phyloP scores from a whole-genome alignment of 495 filamentous ascomycete species.

The Penicillium ochrochloron region DNA sequence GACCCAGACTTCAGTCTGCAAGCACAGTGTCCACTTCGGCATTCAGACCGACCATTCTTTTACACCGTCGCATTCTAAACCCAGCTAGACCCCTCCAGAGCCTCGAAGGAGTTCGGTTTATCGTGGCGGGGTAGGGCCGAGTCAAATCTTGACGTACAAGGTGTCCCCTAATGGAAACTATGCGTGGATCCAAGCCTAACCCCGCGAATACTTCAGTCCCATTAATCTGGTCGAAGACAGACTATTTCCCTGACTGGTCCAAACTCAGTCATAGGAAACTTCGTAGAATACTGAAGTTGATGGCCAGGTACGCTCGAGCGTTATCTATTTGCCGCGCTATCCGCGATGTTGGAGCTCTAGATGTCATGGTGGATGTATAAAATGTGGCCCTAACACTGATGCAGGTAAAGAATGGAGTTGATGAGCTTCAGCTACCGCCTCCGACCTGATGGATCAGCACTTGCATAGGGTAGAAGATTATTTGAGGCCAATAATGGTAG shows the following conservation, averaged over 20 bases:
- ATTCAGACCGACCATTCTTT: background rate
- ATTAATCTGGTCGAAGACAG: background rate
- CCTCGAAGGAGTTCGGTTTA: background rate
- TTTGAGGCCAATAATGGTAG: background rate
- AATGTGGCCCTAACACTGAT: constrained; percentile 2
- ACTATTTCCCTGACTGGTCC: background rate
- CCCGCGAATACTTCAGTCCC: background rate
- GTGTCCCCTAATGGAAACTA: background rate
- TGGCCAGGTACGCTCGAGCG: background rate
- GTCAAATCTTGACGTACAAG: background rate
- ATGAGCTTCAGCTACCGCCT: background rate
- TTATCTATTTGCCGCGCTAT: constrained; percentile 15
- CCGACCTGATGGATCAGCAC: background rate
- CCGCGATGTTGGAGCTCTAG: background rate
- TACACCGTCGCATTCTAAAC: background rate
- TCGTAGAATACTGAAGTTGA: background rate
- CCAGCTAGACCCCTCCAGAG: background rate
- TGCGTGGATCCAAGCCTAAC: background rate
- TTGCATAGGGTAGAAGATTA: background rate
- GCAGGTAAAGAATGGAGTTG: constrained; percentile 4
- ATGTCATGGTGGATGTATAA: constrained; percentile 9
- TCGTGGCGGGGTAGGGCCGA: background rate
- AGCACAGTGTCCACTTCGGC: constrained; percentile 11
- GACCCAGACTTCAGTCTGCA: background rate
- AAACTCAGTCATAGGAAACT: background rate